These are phyloP conservation scores for Xanthoparmelia taractica DNA, from an alignment of 495 filamentous ascomycete species.

Conservation along the genomic window DNA sequence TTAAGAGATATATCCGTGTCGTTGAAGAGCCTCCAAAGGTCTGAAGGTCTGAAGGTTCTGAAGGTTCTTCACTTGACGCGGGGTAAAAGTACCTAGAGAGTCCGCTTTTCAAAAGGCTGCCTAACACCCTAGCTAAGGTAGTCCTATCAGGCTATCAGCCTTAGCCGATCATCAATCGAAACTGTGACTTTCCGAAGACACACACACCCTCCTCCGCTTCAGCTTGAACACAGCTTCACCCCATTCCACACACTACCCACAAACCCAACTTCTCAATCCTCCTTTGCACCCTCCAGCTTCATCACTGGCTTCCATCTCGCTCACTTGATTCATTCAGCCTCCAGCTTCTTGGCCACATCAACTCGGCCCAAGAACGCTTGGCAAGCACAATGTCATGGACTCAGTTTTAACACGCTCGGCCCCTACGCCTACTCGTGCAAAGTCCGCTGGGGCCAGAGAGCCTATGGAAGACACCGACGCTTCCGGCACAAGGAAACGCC, in stretches of 20 bases:
- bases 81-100: too few relatives aligned
- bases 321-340: neutral
- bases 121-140: too few relatives aligned
- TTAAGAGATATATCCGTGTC: too few relatives aligned
- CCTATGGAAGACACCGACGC: slow-evolving; percentile 51
- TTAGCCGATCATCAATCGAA: neutral
- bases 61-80: too few relatives aligned
- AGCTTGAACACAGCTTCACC: neutral
- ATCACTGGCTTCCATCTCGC: neutral
- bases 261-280: neutral
- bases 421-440: slow-evolving; percentile 23
- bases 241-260: neutral
- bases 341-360: slow-evolving; percentile 6
- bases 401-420: slow-evolving; percentile 24
- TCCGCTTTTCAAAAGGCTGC: too few relatives aligned
- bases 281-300: slow-evolving; percentile 3
- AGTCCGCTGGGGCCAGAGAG: slow-evolving; percentile 35
- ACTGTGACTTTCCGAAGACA: neutral
- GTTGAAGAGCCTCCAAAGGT: too few relatives aligned
- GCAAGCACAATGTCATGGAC: slow-evolving; percentile 32
- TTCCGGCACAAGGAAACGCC: slow-evolving; percentile 52
- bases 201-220: neutral
- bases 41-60: too few relatives aligned
- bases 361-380: slow-evolving; percentile 11
- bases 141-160: too few relatives aligned